Conservation (phyloP, 129 eudicot genomes). For the Escallonia rubra region DNA sequence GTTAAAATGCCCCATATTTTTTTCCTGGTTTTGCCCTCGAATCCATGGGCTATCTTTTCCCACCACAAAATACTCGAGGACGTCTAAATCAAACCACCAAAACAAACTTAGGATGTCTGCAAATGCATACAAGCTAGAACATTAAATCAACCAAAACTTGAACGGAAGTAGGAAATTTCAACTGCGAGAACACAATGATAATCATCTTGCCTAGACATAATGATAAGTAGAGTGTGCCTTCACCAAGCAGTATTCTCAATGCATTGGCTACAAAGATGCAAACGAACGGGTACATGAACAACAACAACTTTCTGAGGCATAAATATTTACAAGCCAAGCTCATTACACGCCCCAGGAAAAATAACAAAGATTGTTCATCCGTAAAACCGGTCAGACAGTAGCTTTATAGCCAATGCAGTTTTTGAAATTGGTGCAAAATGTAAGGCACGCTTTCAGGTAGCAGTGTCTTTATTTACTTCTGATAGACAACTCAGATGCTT, state of each 20-base stretch:
- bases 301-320: background rate
- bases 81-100: too few relatives aligned
- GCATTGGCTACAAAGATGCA: background rate
- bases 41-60: too few relatives aligned
- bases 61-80: too few relatives aligned
- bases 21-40: too few relatives aligned
- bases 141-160: too few relatives aligned
- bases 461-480: background rate
- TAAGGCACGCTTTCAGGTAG: background rate
- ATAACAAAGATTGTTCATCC: background rate
- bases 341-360: background rate
- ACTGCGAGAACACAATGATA: too few relatives aligned
- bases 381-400: background rate
- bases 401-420: background rate
- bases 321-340: slow-evolving; percentile 2
- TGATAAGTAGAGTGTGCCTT: too few relatives aligned
- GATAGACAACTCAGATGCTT: background rate
- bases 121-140: too few relatives aligned
- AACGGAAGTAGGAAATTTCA: too few relatives aligned
- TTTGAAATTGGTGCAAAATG: background rate
- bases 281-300: background rate
- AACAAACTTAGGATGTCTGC: too few relatives aligned
- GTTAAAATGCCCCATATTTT: too few relatives aligned
- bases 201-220: too few relatives aligned
- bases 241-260: background rate